These are phyloP conservation scores for Lolium multiflorum DNA, from an alignment of 176 grass and related monocot genomes.

Conservation along the genomic window DNA sequence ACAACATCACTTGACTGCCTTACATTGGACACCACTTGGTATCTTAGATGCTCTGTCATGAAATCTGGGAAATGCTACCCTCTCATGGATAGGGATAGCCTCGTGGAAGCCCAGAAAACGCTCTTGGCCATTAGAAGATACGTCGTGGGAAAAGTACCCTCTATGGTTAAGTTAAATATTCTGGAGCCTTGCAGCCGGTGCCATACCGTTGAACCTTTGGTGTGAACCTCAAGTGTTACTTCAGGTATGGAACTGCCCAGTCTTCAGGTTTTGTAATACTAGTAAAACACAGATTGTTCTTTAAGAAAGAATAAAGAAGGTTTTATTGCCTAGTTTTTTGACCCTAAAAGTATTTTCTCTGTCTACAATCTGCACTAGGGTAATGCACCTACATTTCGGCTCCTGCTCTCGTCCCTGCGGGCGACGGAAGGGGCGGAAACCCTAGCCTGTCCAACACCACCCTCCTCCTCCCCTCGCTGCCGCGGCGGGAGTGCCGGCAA, in stretches of 20 bases:
- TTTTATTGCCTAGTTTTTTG: too few species aligned
- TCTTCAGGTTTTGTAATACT: neutral
- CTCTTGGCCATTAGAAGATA: constrained; percentile 13
- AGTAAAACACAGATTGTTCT: too few species aligned
- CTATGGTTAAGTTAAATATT: constrained; percentile 9
- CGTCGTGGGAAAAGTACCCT: neutral
- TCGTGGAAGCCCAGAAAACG: neutral
- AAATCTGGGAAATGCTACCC: neutral
- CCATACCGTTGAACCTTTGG: neutral
- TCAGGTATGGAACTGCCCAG: neutral
- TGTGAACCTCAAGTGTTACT: neutral
- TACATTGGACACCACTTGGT: neutral
- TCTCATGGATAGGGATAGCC: neutral
- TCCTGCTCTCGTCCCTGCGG: too few species aligned
- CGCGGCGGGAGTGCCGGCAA: too few species aligned
- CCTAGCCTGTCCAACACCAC: too few species aligned
- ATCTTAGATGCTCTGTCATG: neutral
- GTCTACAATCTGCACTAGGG: too few species aligned
- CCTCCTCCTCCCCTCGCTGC: too few species aligned
- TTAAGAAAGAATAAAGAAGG: too few species aligned
- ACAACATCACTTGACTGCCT: constrained; percentile 9
- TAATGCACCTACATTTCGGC: too few species aligned
- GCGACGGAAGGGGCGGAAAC: too few species aligned
- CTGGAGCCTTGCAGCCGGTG: constrained; percentile 18
- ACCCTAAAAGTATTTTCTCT: too few species aligned